Conservation (phyloP, 2,329 filamentous ascomycete genomes). For the Chaetomium sp. region DNA sequence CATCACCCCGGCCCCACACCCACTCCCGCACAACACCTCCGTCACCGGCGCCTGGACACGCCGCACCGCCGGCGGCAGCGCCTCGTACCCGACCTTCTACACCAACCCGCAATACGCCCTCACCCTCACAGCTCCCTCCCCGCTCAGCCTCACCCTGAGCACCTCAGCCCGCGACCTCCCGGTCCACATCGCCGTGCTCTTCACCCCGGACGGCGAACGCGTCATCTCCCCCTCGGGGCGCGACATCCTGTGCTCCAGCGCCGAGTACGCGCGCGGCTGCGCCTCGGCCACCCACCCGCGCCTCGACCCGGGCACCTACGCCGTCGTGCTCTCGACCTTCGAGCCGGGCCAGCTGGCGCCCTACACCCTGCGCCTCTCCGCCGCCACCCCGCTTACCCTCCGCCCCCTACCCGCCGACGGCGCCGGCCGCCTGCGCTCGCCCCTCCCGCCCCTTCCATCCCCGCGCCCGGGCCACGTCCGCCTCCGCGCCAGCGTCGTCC, state of each 20-base stretch:
- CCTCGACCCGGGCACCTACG: constrained; percentile 76
- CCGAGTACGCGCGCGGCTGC: constrained; percentile 84
- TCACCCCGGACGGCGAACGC: constrained; percentile 47
- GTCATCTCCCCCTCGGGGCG: constrained; percentile 69
- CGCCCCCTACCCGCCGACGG: constrained; percentile 68
- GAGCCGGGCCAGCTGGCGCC: constrained; percentile 74
- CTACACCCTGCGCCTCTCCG: constrained; percentile 76
- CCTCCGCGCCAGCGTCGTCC: constrained; percentile 43
- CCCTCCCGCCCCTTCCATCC: constrained; percentile 42
- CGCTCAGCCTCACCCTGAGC: constrained; percentile 74
- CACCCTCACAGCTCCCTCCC: constrained; percentile 55
- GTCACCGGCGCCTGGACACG: constrained; percentile 71
- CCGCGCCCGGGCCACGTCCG: constrained; percentile 55
- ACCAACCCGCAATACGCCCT: constrained; percentile 86
- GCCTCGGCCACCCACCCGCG: constrained; percentile 61
- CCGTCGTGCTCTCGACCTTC: constrained; percentile 87
- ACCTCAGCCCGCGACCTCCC: constrained; percentile 67
- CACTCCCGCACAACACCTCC: constrained; percentile 61
- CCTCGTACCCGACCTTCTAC: constrained; percentile 74
- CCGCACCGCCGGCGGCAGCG: constrained; percentile 81
- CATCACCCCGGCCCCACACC: constrained; percentile 62
- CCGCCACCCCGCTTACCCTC: constrained; percentile 58
- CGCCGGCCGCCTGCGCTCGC: constrained; percentile 70
- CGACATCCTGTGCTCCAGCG: constrained; percentile 79
- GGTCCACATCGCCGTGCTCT: constrained; percentile 79